Conservation (phyloP, 1,139 yeast species). For the Hyphopichia pseudoburtonii region DNA sequence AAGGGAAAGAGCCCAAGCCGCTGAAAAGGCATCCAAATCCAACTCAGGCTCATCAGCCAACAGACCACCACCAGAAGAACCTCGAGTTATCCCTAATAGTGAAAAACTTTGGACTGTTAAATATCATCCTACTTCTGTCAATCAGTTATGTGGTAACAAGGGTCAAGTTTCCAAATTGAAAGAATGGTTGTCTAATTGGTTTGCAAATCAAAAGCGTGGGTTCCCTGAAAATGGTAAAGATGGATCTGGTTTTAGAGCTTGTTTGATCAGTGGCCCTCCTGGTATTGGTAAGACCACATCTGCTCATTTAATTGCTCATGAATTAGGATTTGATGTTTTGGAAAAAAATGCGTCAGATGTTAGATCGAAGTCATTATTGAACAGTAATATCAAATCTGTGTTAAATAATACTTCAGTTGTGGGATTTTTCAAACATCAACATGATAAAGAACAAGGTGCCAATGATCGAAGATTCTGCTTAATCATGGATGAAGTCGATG, state of each 20-base stretch:
- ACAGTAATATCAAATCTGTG: constrained; percentile 66
- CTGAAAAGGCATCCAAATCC: constrained; percentile 8
- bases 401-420: constrained; percentile 80
- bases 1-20: constrained; percentile 26
- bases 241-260: constrained; percentile 77
- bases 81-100: constrained; percentile 35
- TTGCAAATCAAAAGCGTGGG: constrained; percentile 50
- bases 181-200: constrained; percentile 83
- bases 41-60: constrained; percentile 2
- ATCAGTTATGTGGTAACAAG: constrained; percentile 90
- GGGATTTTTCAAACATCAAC: constrained; percentile 62
- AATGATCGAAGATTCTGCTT: constrained; percentile 63
- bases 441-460: constrained; percentile 20
- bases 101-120: constrained; percentile 88
- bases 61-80: constrained; percentile 17
- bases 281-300: constrained; percentile 84
- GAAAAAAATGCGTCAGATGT: constrained; percentile 89
- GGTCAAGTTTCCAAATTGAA: constrained; percentile 65
- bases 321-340: constrained; percentile 67
- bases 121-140: constrained; percentile 77
- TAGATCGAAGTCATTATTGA: constrained; percentile 75
- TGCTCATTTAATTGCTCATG: constrained; percentile 69
- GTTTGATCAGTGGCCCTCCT: constrained; percentile 82
- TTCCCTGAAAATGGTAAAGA: constrained; percentile 59
- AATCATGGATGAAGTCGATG: constrained; percentile 99